These are phyloP conservation scores for Alopecurus myosuroides DNA, from an alignment of 176 grass and related monocot species.

Conservation along the genomic window DNA sequence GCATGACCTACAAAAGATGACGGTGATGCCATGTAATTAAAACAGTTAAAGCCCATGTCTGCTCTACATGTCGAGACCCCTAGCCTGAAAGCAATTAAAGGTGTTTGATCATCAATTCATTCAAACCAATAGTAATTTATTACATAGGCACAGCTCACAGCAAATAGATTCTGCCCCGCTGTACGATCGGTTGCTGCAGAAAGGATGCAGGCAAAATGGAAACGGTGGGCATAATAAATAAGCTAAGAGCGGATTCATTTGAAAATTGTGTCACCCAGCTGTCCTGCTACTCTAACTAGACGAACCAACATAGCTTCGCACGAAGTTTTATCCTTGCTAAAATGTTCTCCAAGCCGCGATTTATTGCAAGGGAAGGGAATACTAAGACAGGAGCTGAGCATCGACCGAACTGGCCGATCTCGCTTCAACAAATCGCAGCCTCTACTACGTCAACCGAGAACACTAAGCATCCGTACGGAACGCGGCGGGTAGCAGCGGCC, in stretches of 20 bases:
- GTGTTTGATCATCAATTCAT: neutral
- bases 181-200: neutral
- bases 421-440: neutral
- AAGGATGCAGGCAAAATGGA: neutral
- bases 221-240: too few species aligned
- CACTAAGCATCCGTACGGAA: neutral
- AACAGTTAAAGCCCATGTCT: neutral
- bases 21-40: neutral
- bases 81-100: neutral
- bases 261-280: neutral
- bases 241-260: neutral
- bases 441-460: neutral
- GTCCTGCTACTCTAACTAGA: neutral
- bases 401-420: neutral
- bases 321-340: neutral
- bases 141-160: neutral
- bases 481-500: neutral
- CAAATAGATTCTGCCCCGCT: neutral
- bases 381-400: neutral
- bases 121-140: neutral
- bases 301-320: neutral
- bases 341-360: neutral
- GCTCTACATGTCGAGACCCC: neutral
- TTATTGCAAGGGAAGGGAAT: neutral
- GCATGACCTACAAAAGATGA: conserved; percentile 61